These are phyloP conservation scores for Antrodiella citrinella DNA, from an alignment of 768 basidiomycete species.

Conservation along the genomic window DNA sequence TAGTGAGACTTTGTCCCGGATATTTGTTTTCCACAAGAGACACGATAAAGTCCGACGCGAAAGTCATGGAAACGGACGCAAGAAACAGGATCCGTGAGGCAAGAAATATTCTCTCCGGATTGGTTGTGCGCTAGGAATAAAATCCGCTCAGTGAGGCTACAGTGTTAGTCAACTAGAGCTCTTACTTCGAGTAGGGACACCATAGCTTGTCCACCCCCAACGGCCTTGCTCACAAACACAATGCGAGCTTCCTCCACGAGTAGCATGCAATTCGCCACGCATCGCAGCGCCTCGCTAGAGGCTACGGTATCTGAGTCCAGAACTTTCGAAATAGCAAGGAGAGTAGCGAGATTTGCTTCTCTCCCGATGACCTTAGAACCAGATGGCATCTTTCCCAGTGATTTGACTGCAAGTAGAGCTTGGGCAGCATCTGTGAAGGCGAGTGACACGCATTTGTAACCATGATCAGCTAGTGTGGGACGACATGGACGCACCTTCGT, in stretches of 20 bases:
- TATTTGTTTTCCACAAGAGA: constrained; percentile 61
- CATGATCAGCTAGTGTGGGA: background rate
- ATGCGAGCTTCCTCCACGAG: constrained; percentile 55
- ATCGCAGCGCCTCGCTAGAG: constrained; percentile 62
- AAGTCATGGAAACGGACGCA: constrained; percentile 44
- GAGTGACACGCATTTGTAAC: background rate
- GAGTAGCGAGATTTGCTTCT: constrained; percentile 44
- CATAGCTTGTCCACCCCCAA: constrained; percentile 55
- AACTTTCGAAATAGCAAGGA: constrained; percentile 42
- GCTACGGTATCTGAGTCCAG: constrained; percentile 55
- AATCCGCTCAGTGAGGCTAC: no score
- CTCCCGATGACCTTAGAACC: constrained; percentile 57
- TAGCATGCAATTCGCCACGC: constrained; percentile 73
- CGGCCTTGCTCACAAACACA: constrained; percentile 47
- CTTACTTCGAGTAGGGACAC: constrained; percentile 54
- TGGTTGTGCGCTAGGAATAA: constrained; percentile 51
- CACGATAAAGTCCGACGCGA: constrained; percentile 39
- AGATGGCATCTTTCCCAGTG: constrained; percentile 59
- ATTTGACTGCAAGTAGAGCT: constrained; percentile 67
- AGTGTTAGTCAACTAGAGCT: no score
- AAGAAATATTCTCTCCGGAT: constrained; percentile 63
- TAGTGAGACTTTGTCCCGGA: constrained; percentile 36
- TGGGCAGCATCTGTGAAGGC: constrained; percentile 49
- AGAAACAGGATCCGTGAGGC: constrained; percentile 73
- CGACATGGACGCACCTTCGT: constrained; percentile 47